Evolutionary conservation across 2,329 filamentous ascomycete species (phyloP), one percentile per base, ranked within the genome.

Genomic region (Penicillium janthinellum): DNA sequence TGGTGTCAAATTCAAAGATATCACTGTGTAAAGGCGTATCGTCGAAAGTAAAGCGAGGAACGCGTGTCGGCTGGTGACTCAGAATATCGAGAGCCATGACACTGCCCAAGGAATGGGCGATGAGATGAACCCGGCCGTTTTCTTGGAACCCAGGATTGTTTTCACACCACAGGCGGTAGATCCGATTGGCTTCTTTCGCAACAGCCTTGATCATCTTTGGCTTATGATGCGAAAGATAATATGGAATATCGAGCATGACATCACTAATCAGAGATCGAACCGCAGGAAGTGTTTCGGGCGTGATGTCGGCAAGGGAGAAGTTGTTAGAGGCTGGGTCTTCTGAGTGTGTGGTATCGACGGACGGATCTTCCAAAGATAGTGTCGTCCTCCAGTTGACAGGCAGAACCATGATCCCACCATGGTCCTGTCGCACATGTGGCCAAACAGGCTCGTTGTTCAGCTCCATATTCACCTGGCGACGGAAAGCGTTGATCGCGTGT

Each of bases 211-310:
- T 90, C 93, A 99, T 98, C 75, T 92, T 96, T 4, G 89, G 86
- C 70, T 98, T 96, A 77, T 98, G 94, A 60, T 96, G 90, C 0
- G 94, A 98, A 78, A 99, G 88, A 78, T 98, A 99, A 73, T 96
- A 98, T 0, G 95, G 95, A 52, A 99, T 94, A 73, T 99, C 95
- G 52, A 98, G 89, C 92, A 99, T 97, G 68, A 99, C 92, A 74
- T 99, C 95, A 44, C 91, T 96, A 62, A 99, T 96, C 72, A 99
- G 87, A 71, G 90, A 91, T 48, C 95, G 88, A n/a, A 99, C 90
- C 0, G 91, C 92, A 0, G 94, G 93, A 34, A 99, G 91, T 0
- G 91, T 95, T 44, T 88, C 86, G 1, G 92, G 93, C 5, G 96
- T 96, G 65, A 99, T 97, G 67, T 98, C 93, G 67, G 93, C 90